Evolutionary conservation across 1,139 yeast species (phyloP).

Genomic region (Pichia sp.): DNA sequence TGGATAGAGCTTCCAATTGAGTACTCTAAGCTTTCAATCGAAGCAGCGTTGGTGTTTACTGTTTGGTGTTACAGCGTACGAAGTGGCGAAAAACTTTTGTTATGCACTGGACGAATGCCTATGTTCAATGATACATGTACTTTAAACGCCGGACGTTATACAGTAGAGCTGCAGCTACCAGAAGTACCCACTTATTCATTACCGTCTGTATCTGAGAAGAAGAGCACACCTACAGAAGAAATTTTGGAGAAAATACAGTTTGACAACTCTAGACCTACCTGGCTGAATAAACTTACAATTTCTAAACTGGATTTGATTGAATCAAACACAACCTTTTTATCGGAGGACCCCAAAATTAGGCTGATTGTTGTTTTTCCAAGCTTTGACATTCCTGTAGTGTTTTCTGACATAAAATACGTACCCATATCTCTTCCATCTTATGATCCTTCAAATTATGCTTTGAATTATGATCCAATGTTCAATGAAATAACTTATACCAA

Average conservation of each 20-base stretch:
- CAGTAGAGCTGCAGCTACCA: constrained; percentile 39
- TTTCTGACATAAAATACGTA: constrained; percentile 53
- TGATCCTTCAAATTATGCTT: constrained; percentile 21
- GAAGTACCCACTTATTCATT: neutral
- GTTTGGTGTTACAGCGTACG: constrained; percentile 48
- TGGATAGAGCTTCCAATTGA: constrained; percentile 69
- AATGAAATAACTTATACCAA: constrained; percentile 28
- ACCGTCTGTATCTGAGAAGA: neutral
- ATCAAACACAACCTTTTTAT: constrained; percentile 26
- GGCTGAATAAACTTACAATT: constrained; percentile 74
- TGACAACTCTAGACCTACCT: constrained; percentile 38
- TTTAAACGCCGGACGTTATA: constrained; percentile 44
- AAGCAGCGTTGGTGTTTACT: constrained; percentile 52
- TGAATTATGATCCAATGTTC: constrained; percentile 24
- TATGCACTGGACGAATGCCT: constrained; percentile 58
- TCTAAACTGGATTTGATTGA: constrained; percentile 42
- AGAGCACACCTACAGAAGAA: neutral
- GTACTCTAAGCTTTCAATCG: constrained; percentile 62
- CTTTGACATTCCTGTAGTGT: constrained; percentile 79
- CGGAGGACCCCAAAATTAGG: neutral
- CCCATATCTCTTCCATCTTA: constrained; percentile 30
- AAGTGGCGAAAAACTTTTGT: constrained; percentile 46
- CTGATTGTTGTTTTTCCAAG: constrained; percentile 67
- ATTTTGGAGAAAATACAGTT: constrained; percentile 1
- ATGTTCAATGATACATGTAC: constrained; percentile 52